phyloP scores from a whole-genome alignment of 148 eudicot species.

The Mesembryanthemum crystallinum region DNA sequence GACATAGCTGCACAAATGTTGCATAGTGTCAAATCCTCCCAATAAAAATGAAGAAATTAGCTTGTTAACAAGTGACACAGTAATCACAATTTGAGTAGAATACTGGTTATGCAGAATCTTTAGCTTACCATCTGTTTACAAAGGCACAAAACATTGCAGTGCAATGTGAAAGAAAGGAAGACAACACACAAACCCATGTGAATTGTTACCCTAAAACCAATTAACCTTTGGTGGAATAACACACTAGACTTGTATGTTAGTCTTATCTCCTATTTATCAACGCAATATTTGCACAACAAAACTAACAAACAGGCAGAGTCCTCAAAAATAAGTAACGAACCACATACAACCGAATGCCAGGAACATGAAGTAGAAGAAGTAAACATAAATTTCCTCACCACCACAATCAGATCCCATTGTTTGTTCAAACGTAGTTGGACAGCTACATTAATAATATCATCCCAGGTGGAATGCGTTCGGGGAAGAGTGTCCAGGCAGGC shows the following conservation, averaged over 20 bases:
- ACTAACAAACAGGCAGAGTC: neutral
- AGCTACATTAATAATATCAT: constrained; percentile 60
- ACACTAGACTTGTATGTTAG: neutral
- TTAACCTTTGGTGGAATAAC: neutral
- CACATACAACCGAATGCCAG: neutral
- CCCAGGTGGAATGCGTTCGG: constrained; percentile 68
- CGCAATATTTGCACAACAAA: neutral
- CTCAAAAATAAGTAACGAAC: neutral
- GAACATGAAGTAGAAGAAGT: neutral
- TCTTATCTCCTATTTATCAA: neutral
- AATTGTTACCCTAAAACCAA: neutral
- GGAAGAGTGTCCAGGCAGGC: constrained; percentile 60
- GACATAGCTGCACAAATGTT: constrained; percentile 54
- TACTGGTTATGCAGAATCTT: neutral
- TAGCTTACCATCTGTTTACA: neutral
- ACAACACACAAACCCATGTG: neutral
- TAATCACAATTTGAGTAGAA: neutral
- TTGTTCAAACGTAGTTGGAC: constrained; percentile 77
- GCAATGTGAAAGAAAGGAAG: neutral
- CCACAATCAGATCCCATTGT: constrained; percentile 60
- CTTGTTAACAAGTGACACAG: neutral
- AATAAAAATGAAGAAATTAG: neutral
- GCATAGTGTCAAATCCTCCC: neutral
- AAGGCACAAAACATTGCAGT: too few relatives aligned
- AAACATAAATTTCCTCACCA: constrained; percentile 35